A percentile compares a stretch with the other conserved stretches of the same genome.
Conservation (phyloP, 208 protist species). For the Giardia muris region DNA sequence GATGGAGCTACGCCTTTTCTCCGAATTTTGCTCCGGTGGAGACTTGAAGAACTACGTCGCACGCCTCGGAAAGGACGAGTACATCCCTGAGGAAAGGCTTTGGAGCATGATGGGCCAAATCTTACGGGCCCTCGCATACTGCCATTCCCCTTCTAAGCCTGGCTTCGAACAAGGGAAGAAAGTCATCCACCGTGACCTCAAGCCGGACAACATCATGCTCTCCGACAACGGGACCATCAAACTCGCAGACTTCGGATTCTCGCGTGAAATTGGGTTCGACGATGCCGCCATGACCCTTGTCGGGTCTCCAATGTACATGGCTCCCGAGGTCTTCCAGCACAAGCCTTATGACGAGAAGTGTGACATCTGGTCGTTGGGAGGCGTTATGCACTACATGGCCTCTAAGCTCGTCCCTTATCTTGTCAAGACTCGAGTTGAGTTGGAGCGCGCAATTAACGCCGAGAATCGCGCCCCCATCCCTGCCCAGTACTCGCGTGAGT, state of each 20-base stretch:
- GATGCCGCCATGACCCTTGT: neutral
- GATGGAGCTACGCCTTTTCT: slow-evolving; percentile 31
- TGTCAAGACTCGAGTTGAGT: slow-evolving; percentile 5
- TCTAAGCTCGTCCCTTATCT: slow-evolving; percentile 43
- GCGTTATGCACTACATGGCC: slow-evolving; percentile 47
- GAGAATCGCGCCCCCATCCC: neutral
- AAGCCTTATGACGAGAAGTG: slow-evolving; percentile 66
- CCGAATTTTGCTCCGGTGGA: slow-evolving; percentile 42
- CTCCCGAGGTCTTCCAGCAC: slow-evolving; percentile 68
- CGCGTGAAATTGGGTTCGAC: neutral
- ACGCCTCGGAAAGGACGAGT: neutral
- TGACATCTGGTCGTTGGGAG: slow-evolving; percentile 64
- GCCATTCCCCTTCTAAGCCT: slow-evolving; percentile 27
- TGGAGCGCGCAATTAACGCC: neutral
- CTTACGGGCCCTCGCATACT: slow-evolving; percentile 33
- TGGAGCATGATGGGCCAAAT: slow-evolving; percentile 37
- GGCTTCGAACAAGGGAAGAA: neutral
- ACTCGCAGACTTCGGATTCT: slow-evolving; percentile 14
- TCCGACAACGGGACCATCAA: neutral
- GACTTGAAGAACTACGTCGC: slow-evolving; percentile 34
- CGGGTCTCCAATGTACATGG: slow-evolving; percentile 57
- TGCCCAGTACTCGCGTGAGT: neutral
- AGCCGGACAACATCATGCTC: slow-evolving; percentile 52
- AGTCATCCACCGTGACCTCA: slow-evolving; percentile 48
- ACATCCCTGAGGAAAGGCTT: slow-evolving; percentile 25